Evolutionary conservation across 2,329 filamentous ascomycete genomes (phyloP).

Genomic region (Emmonsiellopsis sp.): DNA sequence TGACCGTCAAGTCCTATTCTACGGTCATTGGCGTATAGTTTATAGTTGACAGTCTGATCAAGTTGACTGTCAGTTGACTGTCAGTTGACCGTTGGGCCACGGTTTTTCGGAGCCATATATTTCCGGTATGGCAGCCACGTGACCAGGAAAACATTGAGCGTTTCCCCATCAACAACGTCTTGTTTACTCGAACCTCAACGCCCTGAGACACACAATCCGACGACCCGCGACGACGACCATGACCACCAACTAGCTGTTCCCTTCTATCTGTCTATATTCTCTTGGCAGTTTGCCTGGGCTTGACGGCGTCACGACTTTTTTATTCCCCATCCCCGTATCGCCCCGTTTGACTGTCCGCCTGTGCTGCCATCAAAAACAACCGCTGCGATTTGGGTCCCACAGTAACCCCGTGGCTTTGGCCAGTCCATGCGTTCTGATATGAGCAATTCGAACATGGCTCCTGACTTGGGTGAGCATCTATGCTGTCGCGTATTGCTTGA

Average conservation of each 20-base stretch:
- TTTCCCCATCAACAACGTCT: conserved; percentile 16
- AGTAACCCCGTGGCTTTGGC: conserved; percentile 9
- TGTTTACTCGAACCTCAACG: conserved; percentile 9
- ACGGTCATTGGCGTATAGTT: too few relatives aligned
- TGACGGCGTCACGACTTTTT: not conserved
- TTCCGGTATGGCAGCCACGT: too few relatives aligned
- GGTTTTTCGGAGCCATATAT: too few relatives aligned
- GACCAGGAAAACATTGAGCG: conserved; percentile 6
- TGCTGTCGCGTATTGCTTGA: not conserved
- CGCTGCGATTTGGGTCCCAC: not conserved
- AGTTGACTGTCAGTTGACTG: too few relatives aligned
- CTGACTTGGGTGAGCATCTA: conserved; percentile 23
- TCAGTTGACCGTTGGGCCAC: too few relatives aligned
- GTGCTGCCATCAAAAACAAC: conserved; percentile 3
- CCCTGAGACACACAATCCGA: not conserved
- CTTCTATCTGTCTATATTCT: not conserved
- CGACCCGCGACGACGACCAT: conserved; percentile 2
- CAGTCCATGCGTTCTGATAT: conserved; percentile 6
- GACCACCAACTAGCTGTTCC: conserved; percentile 1
- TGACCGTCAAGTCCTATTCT: too few relatives aligned
- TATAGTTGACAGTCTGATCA: too few relatives aligned
- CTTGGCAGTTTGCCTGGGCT: not conserved
- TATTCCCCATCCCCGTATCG: not conserved
- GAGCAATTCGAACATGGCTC: conserved; percentile 19
- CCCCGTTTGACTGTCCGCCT: not conserved